Conservation (phyloP, 495 filamentous ascomycete genomes). For the Neurospora sp. region DNA sequence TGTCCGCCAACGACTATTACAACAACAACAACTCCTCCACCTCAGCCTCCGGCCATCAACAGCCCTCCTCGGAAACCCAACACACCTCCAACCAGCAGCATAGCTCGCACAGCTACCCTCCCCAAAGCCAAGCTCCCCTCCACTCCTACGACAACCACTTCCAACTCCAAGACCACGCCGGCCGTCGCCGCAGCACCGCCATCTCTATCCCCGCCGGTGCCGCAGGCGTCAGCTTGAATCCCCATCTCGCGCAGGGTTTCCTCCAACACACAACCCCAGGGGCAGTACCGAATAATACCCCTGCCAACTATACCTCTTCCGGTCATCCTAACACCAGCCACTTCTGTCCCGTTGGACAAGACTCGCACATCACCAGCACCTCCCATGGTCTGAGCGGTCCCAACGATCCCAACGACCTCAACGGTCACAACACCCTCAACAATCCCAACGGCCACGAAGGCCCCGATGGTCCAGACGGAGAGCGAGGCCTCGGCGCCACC, state of each 20-base stretch:
- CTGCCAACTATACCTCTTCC: not conserved
- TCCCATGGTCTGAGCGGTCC: not conserved
- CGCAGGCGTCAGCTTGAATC: not conserved
- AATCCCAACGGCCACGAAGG: not conserved
- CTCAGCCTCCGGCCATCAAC: not conserved
- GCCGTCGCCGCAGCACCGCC: not conserved
- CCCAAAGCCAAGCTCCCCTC: not conserved
- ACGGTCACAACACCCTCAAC: not conserved
- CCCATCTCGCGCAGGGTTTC: not conserved
- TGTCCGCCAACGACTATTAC: not conserved
- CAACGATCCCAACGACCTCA: not conserved
- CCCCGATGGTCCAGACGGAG: conserved; percentile 30
- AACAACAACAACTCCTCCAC: not conserved
- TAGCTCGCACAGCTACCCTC: not conserved
- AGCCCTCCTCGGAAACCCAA: not conserved
- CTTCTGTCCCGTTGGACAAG: not conserved
- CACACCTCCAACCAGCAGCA: not conserved
- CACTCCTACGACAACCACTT: not conserved
- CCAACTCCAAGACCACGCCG: not conserved
- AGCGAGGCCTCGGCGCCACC: conserved; percentile 44
- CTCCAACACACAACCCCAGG: not conserved
- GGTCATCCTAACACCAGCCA: not conserved
- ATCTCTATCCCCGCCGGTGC: not conserved
- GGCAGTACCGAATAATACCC: not conserved
- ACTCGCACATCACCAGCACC: not conserved